These are phyloP conservation scores for Knufia fluminis DNA, from an alignment of 2,329 filamentous ascomycete species.

Conservation along the genomic window DNA sequence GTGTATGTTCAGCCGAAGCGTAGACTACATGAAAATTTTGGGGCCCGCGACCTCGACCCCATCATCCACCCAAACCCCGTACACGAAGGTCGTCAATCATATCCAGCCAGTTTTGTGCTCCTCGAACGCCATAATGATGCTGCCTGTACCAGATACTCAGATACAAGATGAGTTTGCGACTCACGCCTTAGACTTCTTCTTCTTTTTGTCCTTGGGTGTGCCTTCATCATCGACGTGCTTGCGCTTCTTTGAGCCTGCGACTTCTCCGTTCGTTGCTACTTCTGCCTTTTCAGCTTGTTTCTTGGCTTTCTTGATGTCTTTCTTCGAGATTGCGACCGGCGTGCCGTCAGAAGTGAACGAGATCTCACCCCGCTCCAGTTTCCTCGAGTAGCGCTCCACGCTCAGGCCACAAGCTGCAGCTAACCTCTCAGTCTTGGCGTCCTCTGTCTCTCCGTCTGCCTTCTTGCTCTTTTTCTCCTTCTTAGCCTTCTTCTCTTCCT, in stretches of 20 bases:
- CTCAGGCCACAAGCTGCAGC: constrained; percentile 61
- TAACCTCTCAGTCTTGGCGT: constrained; percentile 44
- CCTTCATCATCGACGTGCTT: constrained; percentile 52
- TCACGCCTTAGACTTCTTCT: constrained; percentile 36
- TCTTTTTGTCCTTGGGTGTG: constrained; percentile 41
- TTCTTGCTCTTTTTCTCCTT: constrained; percentile 33
- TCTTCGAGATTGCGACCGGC: constrained; percentile 62
- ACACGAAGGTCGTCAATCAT: constrained; percentile 8
- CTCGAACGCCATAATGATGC: constrained; percentile 11
- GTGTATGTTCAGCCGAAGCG: not conserved
- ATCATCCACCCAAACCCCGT: not conserved
- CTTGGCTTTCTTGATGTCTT: constrained; percentile 64
- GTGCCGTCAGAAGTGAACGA: constrained; percentile 56
- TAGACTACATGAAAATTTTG: constrained; percentile 4
- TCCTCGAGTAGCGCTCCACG: constrained; percentile 67
- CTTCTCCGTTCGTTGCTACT: constrained; percentile 34
- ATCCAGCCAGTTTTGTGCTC: constrained; percentile 9
- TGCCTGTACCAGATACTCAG: constrained; percentile 25
- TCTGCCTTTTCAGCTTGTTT: constrained; percentile 52
- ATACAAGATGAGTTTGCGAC: constrained; percentile 24
- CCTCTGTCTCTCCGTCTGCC: constrained; percentile 32
- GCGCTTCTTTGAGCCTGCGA: constrained; percentile 56
- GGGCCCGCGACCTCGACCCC: not conserved
- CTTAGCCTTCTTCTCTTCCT: constrained; percentile 19
- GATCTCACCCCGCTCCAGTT: constrained; percentile 67